Conservation (phyloP, 2,329 filamentous ascomycete species). For the Claviceps sorghi region DNA sequence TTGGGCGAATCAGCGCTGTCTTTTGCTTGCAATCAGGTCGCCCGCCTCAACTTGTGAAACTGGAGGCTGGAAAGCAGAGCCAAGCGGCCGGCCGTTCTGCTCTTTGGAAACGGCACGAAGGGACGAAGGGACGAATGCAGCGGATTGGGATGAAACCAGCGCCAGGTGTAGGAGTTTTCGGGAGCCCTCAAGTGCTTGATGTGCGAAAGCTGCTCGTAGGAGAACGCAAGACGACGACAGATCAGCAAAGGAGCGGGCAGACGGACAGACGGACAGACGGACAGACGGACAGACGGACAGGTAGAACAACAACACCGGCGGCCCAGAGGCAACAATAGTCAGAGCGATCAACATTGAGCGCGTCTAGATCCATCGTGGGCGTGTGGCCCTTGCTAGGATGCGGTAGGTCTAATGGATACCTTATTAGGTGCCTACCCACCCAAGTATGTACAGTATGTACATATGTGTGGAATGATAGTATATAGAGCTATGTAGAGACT, state of each 20-base stretch:
- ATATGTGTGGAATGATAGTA: no score
- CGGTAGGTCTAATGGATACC: no score
- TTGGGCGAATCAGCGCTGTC: not conserved
- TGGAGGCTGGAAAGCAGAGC: no score
- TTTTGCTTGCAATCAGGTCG: not conserved
- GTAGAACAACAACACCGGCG: not conserved
- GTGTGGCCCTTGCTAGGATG: not conserved
- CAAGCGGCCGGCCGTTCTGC: no score
- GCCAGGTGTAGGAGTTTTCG: not conserved
- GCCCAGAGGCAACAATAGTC: not conserved
- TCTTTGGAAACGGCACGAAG: no score
- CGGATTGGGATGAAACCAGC: not conserved
- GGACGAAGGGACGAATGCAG: no score
- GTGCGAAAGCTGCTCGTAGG: no score
- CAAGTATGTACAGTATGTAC: no score
- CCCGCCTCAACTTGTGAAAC: no score
- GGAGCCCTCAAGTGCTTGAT: not conserved
- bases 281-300: not conserved
- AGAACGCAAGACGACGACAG: not conserved
- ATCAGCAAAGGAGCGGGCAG: not conserved
- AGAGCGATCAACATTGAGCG: not conserved
- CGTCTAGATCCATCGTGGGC: not conserved
- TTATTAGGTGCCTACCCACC: no score
- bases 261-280: not conserved
- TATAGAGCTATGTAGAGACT: no score